These are phyloP conservation scores for Syzygium aqueum DNA, from an alignment of 345 rosid species.

Conservation along the genomic window DNA sequence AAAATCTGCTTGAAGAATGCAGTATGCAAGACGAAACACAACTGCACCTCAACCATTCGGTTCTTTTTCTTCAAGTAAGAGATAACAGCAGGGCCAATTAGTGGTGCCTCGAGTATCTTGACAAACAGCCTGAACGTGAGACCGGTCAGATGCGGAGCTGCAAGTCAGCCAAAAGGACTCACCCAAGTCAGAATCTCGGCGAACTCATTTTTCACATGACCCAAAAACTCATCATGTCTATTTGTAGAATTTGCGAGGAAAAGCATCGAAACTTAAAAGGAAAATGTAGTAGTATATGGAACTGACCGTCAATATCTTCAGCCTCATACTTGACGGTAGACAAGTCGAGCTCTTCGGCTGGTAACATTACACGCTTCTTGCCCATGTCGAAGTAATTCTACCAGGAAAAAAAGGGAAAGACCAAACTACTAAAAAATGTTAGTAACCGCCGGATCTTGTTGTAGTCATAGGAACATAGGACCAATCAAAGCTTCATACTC, in stretches of 20 bases:
- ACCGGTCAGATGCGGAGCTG: slow-evolving; percentile 84
- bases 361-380: slow-evolving; percentile 45
- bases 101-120: slow-evolving; percentile 46
- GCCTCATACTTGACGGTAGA: slow-evolving; percentile 43
- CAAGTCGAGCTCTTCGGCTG: slow-evolving; percentile 45
- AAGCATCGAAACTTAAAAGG: background rate
- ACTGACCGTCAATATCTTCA: slow-evolving; percentile 44
- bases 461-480: background rate
- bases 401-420: background rate
- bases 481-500: background rate
- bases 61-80: slow-evolving; percentile 49
- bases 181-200: background rate
- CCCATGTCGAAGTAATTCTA: slow-evolving; percentile 27
- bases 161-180: background rate
- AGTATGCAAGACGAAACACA: background rate
- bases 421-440: background rate
- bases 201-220: background rate
- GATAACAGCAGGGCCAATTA: slow-evolving; percentile 48
- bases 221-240: background rate
- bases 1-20: background rate
- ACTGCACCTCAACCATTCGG: slow-evolving; percentile 46
- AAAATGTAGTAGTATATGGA: background rate
- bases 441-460: background rate
- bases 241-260: background rate
- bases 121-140: slow-evolving; percentile 48